A percentile compares a stretch with the other conserved stretches of the same genome.
These are phyloP conservation scores for Magnusiomyces tetraspermus DNA, from an alignment of 1,139 yeast genomes.

Conservation along the genomic window DNA sequence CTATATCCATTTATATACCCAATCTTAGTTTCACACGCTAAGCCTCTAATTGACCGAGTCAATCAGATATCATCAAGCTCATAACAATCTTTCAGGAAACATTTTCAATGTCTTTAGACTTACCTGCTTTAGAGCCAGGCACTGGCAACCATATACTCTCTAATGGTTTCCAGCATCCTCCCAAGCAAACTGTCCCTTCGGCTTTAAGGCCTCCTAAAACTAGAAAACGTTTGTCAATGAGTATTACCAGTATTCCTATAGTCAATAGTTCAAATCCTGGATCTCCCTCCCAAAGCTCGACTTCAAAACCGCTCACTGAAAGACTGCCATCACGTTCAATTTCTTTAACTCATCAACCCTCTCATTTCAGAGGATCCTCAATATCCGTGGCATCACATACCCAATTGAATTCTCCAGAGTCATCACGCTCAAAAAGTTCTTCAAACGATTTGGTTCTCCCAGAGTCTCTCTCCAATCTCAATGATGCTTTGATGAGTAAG, in stretches of 20 bases:
- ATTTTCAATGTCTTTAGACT: neutral
- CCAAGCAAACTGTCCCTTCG: neutral
- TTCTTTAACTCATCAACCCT: neutral
- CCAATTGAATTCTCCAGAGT: too few species aligned
- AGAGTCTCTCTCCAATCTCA: neutral
- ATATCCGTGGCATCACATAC: too few species aligned
- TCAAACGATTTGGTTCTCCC: neutral
- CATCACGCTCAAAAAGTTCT: too few species aligned
- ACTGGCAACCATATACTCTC: neutral
- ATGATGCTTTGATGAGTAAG: conserved; percentile 3
- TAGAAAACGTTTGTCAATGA: conserved; percentile 24
- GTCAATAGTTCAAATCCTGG: conserved; percentile 11
- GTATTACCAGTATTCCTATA: conserved; percentile 24
- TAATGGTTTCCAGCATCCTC: neutral
- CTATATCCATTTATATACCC: too few species aligned
- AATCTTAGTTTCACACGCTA: too few species aligned
- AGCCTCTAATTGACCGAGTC: too few species aligned
- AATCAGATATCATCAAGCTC: too few species aligned
- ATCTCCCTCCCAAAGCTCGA: conserved; percentile 2
- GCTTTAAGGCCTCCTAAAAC: neutral
- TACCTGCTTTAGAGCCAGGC: too few species aligned
- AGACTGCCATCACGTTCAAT: neutral
- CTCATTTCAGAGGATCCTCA: too few species aligned
- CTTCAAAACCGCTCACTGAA: too few species aligned
- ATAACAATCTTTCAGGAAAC: too few species aligned